Evolutionary conservation across 78 protist genomes (phyloP).

Genomic region (Dictyostelium discoideum): DNA sequence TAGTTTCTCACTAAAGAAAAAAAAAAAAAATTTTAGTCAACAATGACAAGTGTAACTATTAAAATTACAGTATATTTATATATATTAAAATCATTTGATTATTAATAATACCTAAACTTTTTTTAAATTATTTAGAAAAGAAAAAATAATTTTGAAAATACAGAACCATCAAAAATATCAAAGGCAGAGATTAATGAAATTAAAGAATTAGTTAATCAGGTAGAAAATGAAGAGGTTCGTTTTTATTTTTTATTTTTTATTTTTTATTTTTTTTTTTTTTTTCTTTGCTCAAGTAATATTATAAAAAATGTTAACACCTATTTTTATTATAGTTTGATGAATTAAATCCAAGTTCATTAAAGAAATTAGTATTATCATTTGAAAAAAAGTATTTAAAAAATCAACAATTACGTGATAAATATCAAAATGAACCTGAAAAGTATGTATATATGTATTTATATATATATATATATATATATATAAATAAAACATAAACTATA

Average conservation of each 20-base stretch:
- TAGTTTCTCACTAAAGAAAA: no score
- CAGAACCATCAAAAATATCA: constrained; percentile 11
- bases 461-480: no score
- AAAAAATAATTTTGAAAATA: not conserved
- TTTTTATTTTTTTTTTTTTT: not conserved
- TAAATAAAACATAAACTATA: not conserved
- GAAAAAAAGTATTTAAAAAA: constrained; percentile 63
- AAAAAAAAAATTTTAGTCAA: no score
- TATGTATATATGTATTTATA: not conserved
- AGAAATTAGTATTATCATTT: constrained; percentile 77
- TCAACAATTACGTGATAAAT: constrained; percentile 57
- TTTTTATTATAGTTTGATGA: constrained; percentile 71
- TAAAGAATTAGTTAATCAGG: constrained; percentile 17
- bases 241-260: not conserved
- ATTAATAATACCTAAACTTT: no score
- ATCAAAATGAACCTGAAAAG: constrained; percentile 60
- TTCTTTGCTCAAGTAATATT: not conserved
- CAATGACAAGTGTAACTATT: not conserved
- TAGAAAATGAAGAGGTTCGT: constrained; percentile 18
- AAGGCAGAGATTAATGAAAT: constrained; percentile 8
- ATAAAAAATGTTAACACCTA: not conserved
- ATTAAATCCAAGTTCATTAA: constrained; percentile 52
- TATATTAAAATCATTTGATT: no score
- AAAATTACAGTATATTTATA: no score
- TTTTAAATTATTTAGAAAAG: not conserved